Base-by-base conservation (phyloP, 495 filamentous ascomycete genomes). In the Clavariopsis aquatica region DNA sequence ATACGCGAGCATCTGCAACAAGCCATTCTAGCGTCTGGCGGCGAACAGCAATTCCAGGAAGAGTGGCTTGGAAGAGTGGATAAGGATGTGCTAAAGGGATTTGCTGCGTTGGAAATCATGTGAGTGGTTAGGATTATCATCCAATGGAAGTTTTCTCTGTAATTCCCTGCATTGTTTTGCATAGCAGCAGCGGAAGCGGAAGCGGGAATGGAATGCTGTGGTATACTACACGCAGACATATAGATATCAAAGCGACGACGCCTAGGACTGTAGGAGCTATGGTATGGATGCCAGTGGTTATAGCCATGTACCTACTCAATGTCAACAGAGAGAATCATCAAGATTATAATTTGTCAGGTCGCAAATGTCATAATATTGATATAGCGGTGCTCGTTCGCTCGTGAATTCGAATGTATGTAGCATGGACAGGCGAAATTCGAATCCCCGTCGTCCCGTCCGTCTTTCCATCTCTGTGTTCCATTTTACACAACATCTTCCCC, bases 21-120 rank as follows among this genome's bases (percentile, higher is more conserved):
- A 1, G 77, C 89, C n/a, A 83, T 96, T 60, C 77, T 76, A 58
- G 76, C 80, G 4, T 83, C 80, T 61, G 93, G 93, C 3, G 92
- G 93, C 1, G 83, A 85, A 53, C 81, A 87, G 69, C 78, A 75
- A 17, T 96, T 97, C 75, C 81, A 87, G 75, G 81, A 84, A 47
- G 82, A 90, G 47, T 97, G 89, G 88, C 75, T 90, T n/a, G 81
- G 81, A n/a, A 91, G 95, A 78, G 91, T 97, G 34, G 94, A 98
- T 76, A 78, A 80, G 45, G 87, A 95, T 45, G 89, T 98, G 1
- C 66, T 96, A 57, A 71, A 71, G 19, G 85, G 81, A 0, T 98
- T 96, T 75, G 78, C 29, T 80, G 78, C 57, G 27, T 26, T 71
- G 59, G 67, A 63, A 0, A 63, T 70, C 28, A 60, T 69, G 66